Conservation (phyloP, 2,329 filamentous ascomycete species). For the Emergomyces pasteurianus region DNA sequence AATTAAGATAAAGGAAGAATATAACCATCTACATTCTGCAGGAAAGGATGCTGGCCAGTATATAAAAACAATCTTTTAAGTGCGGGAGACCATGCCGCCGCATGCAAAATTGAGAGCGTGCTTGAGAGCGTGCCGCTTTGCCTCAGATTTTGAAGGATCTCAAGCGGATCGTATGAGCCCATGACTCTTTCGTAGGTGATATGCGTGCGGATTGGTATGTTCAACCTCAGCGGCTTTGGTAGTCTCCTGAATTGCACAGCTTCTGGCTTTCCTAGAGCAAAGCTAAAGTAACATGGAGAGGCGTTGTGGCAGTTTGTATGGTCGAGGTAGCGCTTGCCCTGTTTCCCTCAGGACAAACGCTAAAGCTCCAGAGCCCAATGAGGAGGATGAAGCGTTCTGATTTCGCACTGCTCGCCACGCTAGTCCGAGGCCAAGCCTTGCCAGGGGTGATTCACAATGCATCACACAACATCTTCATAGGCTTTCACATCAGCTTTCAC, state of each 20-base stretch:
- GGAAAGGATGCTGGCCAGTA: background rate
- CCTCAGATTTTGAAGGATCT: background rate
- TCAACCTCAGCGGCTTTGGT: background rate
- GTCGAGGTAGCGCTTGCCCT: conserved; percentile 1
- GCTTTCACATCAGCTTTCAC: background rate
- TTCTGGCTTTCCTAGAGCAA: background rate
- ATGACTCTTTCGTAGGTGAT: background rate
- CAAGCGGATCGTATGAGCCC: background rate
- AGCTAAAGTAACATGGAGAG: background rate
- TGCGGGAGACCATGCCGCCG: background rate
- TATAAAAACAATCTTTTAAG: background rate
- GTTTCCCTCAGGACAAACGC: background rate
- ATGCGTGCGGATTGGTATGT: background rate
- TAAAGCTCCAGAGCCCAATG: background rate
- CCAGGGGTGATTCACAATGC: conserved; percentile 1
- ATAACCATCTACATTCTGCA: background rate
- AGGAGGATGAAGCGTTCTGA: background rate
- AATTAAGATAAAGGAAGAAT: background rate
- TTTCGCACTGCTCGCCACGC: background rate
- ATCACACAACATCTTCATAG: background rate
- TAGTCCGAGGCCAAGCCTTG: background rate
- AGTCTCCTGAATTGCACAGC: background rate
- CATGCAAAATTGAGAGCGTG: background rate
- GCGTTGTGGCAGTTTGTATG: background rate
- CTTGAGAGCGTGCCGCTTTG: background rate